phyloP scores from a whole-genome alignment of 225 moss, liverwort and hornwort species.

The Marchantia polymorpha region DNA sequence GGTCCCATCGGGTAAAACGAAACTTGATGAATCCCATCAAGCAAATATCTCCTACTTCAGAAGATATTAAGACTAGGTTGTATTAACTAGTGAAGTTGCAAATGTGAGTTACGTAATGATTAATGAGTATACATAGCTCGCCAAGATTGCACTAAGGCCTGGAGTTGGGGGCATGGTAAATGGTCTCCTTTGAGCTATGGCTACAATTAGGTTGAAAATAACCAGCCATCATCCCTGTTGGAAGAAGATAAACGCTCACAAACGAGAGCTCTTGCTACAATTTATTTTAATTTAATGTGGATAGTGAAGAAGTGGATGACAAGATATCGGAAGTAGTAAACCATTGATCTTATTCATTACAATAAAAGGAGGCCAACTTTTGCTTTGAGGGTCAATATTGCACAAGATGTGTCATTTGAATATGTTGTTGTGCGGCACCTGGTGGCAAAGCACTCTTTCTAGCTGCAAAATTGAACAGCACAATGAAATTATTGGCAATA shows the following conservation, averaged over 20 bases:
- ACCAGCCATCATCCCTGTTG: constrained; percentile 57
- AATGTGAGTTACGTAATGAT: constrained; percentile 64
- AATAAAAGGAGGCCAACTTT: constrained; percentile 73
- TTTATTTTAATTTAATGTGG: constrained; percentile 82
- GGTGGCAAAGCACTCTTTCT: constrained; percentile 73
- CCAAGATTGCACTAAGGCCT: constrained; percentile 67
- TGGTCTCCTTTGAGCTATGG: constrained; percentile 57
- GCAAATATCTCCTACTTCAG: too few relatives aligned
- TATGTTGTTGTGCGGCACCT: constrained; percentile 79
- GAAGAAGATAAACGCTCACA: constrained; percentile 66
- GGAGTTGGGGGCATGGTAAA: constrained; percentile 79
- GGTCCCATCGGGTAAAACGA: too few relatives aligned
- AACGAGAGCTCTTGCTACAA: constrained; percentile 72
- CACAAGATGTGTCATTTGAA: constrained; percentile 52
- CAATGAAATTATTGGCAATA: too few relatives aligned
- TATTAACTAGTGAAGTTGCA: constrained; percentile 73
- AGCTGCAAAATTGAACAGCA: constrained; percentile 57
- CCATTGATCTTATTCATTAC: constrained; percentile 59
- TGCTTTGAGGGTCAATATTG: constrained; percentile 66
- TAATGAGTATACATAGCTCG: constrained; percentile 73
- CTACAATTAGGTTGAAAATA: constrained; percentile 48
- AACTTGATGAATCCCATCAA: too few relatives aligned
- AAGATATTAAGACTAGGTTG: too few relatives aligned
- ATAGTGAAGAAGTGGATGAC: constrained; percentile 67
- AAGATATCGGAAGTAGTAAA: constrained; percentile 63